Conservation (phyloP, 75 land plant genomes). For the Chamaecyparis obtusa region DNA sequence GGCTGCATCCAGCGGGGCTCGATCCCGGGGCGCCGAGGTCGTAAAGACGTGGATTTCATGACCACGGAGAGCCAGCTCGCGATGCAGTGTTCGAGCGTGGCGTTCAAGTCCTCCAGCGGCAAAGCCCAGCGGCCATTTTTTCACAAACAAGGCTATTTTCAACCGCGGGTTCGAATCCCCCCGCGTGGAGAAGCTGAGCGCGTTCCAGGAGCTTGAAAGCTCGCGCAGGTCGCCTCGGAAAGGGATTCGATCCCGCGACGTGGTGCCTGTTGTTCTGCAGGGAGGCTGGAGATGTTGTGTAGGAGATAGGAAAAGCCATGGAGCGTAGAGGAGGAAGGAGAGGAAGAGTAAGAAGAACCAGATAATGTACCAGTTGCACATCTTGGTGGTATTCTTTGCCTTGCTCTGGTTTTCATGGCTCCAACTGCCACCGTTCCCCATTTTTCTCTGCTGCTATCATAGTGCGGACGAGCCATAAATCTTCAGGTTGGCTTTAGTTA, state of each 20-base stretch:
- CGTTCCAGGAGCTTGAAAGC: constrained; percentile 28
- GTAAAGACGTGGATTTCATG: constrained; percentile 43
- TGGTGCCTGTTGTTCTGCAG: constrained; percentile 33
- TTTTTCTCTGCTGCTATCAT: background rate
- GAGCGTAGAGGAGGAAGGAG: background rate
- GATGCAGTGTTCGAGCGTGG: constrained; percentile 45
- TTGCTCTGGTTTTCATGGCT: background rate
- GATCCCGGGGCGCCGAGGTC: constrained; percentile 4
- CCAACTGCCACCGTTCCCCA: background rate
- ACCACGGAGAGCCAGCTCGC: constrained; percentile 34
- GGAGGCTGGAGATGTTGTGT: constrained; percentile 27
- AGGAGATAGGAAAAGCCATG: background rate
- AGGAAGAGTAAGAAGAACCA: background rate
- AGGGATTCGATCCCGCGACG: constrained; percentile 17
- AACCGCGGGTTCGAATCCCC: constrained; percentile 3
- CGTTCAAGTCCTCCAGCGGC: constrained; percentile 45
- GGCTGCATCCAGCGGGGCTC: background rate
- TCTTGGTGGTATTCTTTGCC: background rate
- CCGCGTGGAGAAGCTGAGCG: constrained; percentile 14
- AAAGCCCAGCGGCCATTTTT: constrained; percentile 43
- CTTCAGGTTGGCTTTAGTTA: background rate
- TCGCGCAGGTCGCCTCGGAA: constrained; percentile 28
- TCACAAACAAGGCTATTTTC: constrained; percentile 41
- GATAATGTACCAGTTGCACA: background rate
- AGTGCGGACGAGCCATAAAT: background rate